Conservation (phyloP, 2,329 filamentous ascomycete species). For the Penicillium freii region DNA sequence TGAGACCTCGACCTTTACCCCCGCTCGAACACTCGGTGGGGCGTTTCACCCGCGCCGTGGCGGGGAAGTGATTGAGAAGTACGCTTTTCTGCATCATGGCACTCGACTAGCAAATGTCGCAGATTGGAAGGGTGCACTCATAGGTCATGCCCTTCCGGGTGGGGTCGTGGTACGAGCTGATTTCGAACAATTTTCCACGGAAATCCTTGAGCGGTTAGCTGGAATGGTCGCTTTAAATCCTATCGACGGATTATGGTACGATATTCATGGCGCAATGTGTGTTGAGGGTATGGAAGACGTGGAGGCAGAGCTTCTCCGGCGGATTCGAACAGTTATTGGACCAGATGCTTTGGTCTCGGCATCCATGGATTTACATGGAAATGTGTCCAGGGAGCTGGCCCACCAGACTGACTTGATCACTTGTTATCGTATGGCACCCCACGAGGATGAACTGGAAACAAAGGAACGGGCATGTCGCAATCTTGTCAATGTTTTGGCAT, state of each 20-base stretch:
- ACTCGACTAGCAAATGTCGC: constrained; percentile 45
- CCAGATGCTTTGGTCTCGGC: constrained; percentile 50
- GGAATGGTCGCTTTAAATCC: constrained; percentile 33
- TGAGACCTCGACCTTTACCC: constrained; percentile 55
- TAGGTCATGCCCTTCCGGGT: constrained; percentile 53
- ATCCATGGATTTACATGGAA: constrained; percentile 58
- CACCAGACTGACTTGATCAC: constrained; percentile 54
- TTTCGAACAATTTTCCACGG: constrained; percentile 47
- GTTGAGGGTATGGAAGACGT: constrained; percentile 51
- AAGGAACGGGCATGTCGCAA: constrained; percentile 53
- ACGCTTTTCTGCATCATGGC: constrained; percentile 47
- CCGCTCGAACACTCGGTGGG: constrained; percentile 48
- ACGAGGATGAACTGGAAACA: constrained; percentile 52
- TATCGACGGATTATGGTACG: constrained; percentile 55
- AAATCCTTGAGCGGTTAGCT: constrained; percentile 43
- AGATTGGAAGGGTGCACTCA: constrained; percentile 52
- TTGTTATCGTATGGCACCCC: constrained; percentile 55
- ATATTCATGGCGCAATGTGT: constrained; percentile 58
- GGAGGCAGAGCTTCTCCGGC: constrained; percentile 50
- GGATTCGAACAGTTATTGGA: constrained; percentile 49
- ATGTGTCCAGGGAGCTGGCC: constrained; percentile 51
- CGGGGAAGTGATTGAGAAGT: constrained; percentile 45
- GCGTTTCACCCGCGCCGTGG: constrained; percentile 53
- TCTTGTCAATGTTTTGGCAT: constrained; percentile 43
- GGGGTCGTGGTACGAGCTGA: constrained; percentile 49